phyloP scores from a whole-genome alignment of 306 rosid species.

The Astragalus membranaceus region DNA sequence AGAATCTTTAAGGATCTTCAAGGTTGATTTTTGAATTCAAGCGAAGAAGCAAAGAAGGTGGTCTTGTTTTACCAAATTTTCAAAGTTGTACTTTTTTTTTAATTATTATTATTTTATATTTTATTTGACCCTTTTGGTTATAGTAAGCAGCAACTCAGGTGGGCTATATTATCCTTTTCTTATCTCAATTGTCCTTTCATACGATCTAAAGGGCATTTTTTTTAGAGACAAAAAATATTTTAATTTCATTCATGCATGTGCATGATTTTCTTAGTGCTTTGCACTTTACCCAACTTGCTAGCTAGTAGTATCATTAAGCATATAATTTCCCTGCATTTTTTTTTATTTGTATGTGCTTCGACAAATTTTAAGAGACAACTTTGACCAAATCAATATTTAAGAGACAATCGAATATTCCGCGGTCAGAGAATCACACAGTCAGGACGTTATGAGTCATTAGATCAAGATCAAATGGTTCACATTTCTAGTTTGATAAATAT shows the following conservation, averaged over 20 bases:
- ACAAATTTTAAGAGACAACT: not conserved
- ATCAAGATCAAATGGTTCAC: too few relatives aligned
- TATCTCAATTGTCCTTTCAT: slow-evolving; percentile 16
- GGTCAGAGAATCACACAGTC: too few relatives aligned
- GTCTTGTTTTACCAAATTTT: slow-evolving; percentile 16
- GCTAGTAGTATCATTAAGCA: not conserved
- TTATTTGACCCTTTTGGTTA: slow-evolving; percentile 26
- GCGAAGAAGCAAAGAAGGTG: slow-evolving; percentile 50
- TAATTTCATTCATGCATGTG: slow-evolving; percentile 20
- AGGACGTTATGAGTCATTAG: too few relatives aligned
- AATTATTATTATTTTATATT: slow-evolving; percentile 12
- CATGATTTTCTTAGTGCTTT: slow-evolving; percentile 17
- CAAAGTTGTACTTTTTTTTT: slow-evolving; percentile 7
- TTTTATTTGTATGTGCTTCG: not conserved
- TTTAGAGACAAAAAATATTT: not conserved
- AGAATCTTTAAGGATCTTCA: slow-evolving; percentile 62
- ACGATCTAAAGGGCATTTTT: slow-evolving; percentile 10
- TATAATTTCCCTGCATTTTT: not conserved
- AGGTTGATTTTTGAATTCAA: slow-evolving; percentile 51
- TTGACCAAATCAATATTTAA: not conserved
- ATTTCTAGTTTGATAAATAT: accelerated
- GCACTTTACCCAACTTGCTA: slow-evolving; percentile 5
- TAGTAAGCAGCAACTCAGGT: slow-evolving; percentile 23
- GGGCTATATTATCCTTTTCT: not conserved
- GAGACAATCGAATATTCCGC: too few relatives aligned